Evolutionary conservation across 768 basidiomycete genomes (phyloP).

Genomic region (Naganishia vaughanmartiniae): DNA sequence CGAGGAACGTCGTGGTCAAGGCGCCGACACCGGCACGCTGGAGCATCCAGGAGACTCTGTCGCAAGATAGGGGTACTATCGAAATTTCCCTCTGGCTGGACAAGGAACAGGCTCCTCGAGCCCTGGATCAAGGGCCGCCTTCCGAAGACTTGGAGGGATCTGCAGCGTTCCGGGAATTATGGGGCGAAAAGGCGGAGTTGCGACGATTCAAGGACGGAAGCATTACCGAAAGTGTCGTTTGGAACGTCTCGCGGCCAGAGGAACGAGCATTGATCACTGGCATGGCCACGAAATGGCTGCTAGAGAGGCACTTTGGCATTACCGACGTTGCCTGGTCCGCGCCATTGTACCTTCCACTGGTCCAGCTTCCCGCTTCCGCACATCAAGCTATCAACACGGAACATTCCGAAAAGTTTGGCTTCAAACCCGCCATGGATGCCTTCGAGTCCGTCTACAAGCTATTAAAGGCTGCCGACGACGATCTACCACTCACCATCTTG

Average conservation of each 20-base stretch:
- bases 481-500: conserved; percentile 71
- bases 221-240: conserved; percentile 91
- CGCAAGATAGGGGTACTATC: conserved; percentile 49
- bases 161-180: conserved; percentile 72
- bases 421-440: conserved; percentile 62
- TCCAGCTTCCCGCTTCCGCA: conserved; percentile 50
- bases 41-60: conserved; percentile 52
- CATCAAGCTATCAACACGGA: conserved; percentile 47
- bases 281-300: conserved; percentile 70
- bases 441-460: conserved; percentile 74
- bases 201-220: conserved; percentile 93
- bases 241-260: conserved; percentile 76
- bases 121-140: conserved; percentile 88
- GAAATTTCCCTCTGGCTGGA: conserved; percentile 75
- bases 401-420: conserved; percentile 52
- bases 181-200: conserved; percentile 89
- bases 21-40: conserved; percentile 30
- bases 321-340: conserved; percentile 39
- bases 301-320: conserved; percentile 74
- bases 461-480: conserved; percentile 69
- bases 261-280: conserved; percentile 75
- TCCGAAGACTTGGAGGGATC: conserved; percentile 56
- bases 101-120: conserved; percentile 68
- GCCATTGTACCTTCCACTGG: conserved; percentile 37
- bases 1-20: conserved; percentile 64